Conservation (phyloP, 805 yeast genomes). For the Brettanomyces anomalus region DNA sequence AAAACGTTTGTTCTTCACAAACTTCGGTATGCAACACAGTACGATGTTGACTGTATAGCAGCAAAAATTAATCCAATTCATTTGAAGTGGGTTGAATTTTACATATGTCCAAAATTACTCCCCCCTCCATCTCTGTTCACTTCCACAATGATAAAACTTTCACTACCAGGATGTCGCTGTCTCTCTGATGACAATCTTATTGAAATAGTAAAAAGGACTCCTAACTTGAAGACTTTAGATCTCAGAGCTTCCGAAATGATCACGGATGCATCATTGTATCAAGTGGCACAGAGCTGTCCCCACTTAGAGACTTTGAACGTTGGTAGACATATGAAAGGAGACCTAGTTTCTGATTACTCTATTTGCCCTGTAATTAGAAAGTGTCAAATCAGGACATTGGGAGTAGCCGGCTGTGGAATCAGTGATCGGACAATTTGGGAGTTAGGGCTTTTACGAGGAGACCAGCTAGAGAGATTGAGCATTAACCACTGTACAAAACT, state of each 20-base stretch:
- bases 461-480: slow-evolving; percentile 53
- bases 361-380: slow-evolving; percentile 47
- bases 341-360: slow-evolving; percentile 62
- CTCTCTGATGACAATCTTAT: slow-evolving; percentile 54
- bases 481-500: slow-evolving; percentile 57
- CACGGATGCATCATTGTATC: slow-evolving; percentile 65
- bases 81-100: slow-evolving; percentile 66
- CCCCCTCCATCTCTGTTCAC: slow-evolving; percentile 45
- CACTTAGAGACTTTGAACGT: slow-evolving; percentile 55
- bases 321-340: slow-evolving; percentile 68
- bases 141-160: slow-evolving; percentile 33
- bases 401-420: slow-evolving; percentile 81
- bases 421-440: slow-evolving; percentile 79
- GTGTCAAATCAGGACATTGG: slow-evolving; percentile 60
- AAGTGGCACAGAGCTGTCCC: slow-evolving; percentile 54
- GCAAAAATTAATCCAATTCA: slow-evolving; percentile 33
- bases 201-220: slow-evolving; percentile 44
- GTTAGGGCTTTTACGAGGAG: slow-evolving; percentile 43
- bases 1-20: slow-evolving; percentile 59
- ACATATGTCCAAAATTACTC: slow-evolving; percentile 65
- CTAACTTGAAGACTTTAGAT: slow-evolving; percentile 57
- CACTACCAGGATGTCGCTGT: slow-evolving; percentile 62
- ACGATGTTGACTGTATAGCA: slow-evolving; percentile 41
- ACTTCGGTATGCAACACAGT: slow-evolving; percentile 41
- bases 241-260: slow-evolving; percentile 76